phyloP scores from a whole-genome alignment of 371 early-diverging fungal genomes.

The Capniomyces stellatus region DNA sequence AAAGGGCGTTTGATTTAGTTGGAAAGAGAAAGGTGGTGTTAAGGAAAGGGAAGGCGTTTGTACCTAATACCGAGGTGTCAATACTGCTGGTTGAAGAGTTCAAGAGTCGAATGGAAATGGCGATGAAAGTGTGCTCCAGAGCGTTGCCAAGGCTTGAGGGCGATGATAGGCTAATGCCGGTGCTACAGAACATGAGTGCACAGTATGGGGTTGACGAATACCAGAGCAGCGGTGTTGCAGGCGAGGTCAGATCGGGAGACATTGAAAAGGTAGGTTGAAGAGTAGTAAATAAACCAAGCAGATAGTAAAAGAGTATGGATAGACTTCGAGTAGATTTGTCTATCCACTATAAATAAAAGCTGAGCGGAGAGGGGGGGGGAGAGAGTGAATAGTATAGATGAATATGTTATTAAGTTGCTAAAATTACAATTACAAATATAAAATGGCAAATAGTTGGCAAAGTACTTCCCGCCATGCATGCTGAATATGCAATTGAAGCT shows the following conservation, averaged over 20 bases:
- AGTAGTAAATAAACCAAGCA: background rate
- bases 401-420: too few species aligned
- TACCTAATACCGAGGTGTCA: conserved; percentile 53
- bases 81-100: conserved; percentile 65
- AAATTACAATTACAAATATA: too few species aligned
- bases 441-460: conserved; percentile 9
- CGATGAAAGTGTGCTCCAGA: conserved; percentile 47
- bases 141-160: conserved; percentile 79
- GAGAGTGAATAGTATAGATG: too few species aligned
- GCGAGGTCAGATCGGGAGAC: conserved; percentile 36
- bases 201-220: conserved; percentile 51
- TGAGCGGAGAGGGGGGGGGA: too few species aligned
- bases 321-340: too few species aligned
- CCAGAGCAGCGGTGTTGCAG: conserved; percentile 23
- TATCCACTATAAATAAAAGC: too few species aligned
- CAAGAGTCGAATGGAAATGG: conserved; percentile 31
- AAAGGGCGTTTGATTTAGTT: conserved; percentile 63
- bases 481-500: conserved; percentile 50
- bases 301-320: too few species aligned
- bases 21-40: conserved; percentile 48
- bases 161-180: conserved; percentile 77
- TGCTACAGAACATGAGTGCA: conserved; percentile 65
- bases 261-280: conserved; percentile 35
- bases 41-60: conserved; percentile 61
- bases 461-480: conserved; percentile 90